Percentiles rank a stretch among this genome's conserved stretches.
Conservation (phyloP, 2,329 filamentous ascomycete genomes). For the Phialemoniopsis sp. region DNA sequence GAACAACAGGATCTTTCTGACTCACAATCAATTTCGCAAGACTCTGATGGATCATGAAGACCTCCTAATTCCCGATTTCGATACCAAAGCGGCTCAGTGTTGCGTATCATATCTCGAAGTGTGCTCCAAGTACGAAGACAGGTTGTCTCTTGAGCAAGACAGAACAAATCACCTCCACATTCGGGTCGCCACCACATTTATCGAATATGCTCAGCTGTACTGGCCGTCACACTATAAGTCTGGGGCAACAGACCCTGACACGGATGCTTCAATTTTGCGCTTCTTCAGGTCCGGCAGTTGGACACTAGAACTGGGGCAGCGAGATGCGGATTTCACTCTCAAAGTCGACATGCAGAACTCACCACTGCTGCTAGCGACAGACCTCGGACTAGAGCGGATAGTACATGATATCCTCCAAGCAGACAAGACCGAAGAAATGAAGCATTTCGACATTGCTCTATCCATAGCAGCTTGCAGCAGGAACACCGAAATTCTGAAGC, state of each 20-base stretch:
- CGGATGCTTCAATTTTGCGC: neutral
- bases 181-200: neutral
- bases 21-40: conserved; percentile 2
- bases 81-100: neutral
- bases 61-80: neutral
- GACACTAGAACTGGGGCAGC: too few species aligned
- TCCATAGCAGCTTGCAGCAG: neutral
- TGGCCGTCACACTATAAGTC: conserved; percentile 1
- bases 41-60: neutral
- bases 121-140: neutral
- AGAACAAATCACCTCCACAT: neutral
- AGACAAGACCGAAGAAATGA: too few species aligned
- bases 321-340: too few species aligned
- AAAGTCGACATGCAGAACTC: neutral
- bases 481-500: neutral
- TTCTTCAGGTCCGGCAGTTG: neutral
- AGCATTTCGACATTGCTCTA: neutral
- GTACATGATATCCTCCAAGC: neutral
- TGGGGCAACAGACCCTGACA: neutral
- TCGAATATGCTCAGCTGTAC: conserved; percentile 4
- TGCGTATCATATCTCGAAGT: neutral
- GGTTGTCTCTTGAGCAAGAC: neutral
- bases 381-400: neutral
- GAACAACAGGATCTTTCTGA: conserved; percentile 1
- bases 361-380: neutral